phyloP scores from a whole-genome alignment of 495 filamentous ascomycete species.

The Thermochaetoides thermophila region DNA sequence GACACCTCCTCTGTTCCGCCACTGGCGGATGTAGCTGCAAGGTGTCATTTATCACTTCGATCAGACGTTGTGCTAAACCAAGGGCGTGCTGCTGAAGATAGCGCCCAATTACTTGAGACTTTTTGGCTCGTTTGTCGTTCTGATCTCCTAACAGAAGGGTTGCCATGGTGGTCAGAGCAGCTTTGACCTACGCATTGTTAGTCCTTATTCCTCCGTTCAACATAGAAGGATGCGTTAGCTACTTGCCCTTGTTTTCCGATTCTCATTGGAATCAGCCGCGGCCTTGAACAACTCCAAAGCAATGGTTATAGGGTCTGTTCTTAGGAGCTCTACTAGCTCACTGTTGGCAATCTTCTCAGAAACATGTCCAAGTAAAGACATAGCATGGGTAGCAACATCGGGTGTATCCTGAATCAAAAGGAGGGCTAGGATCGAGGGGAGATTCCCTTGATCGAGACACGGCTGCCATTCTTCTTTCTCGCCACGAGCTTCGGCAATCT shows the following conservation, averaged over 20 bases:
- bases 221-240: constrained; percentile 1
- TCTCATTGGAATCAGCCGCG: constrained; percentile 51
- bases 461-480: constrained; percentile 27
- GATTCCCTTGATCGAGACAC: constrained; percentile 45
- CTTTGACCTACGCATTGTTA: constrained; percentile 32
- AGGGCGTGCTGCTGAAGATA: constrained; percentile 79
- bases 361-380: constrained; percentile 48
- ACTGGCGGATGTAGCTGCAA: constrained; percentile 32
- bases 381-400: constrained; percentile 52
- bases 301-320: constrained; percentile 57
- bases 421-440: constrained; percentile 64
- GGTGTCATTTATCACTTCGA: constrained; percentile 64
- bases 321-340: constrained; percentile 52
- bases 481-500: constrained; percentile 60
- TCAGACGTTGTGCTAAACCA: constrained; percentile 73
- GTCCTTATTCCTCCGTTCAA: not conserved
- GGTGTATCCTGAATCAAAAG: constrained; percentile 56
- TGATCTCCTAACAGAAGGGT: constrained; percentile 38
- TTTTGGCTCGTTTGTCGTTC: constrained; percentile 30
- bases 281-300: constrained; percentile 75
- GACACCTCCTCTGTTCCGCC: constrained; percentile 55
- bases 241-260: constrained; percentile 37
- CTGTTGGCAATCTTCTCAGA: constrained; percentile 52
- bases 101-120: constrained; percentile 48
- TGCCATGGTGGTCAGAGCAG: constrained; percentile 54